A percentile compares a stretch with the other conserved stretches of the same genome.
phyloP scores from a whole-genome alignment of 139 green algal species.

The Yamagishiella unicocca region DNA sequence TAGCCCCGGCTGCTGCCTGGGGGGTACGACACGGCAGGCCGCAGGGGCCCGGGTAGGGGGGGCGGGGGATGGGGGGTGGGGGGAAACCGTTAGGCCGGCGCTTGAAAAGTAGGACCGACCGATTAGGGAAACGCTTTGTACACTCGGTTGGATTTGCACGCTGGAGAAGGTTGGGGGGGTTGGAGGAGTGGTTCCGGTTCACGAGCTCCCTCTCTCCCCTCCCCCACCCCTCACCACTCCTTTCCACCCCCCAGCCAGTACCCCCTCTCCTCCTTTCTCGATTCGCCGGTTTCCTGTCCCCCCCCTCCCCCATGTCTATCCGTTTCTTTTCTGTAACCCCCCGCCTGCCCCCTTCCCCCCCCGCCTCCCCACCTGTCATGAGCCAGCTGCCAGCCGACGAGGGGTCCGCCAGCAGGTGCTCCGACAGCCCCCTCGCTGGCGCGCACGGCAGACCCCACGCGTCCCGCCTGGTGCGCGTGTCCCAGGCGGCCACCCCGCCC shows the following conservation, averaged over 20 bases:
- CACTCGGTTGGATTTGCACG: no score
- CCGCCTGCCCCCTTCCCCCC: neutral
- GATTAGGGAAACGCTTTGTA: no score
- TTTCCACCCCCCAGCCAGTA: neutral
- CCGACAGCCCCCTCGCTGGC: slow-evolving; percentile 64
- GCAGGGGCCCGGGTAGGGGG: neutral
- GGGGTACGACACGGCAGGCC: no score
- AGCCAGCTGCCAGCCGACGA: slow-evolving; percentile 66
- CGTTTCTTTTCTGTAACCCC: no score
- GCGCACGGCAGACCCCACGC: slow-evolving; percentile 72
- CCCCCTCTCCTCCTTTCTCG: no score
- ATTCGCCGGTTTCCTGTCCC: no score
- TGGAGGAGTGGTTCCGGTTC: no score
- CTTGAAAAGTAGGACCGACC: no score
- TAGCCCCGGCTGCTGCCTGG: slow-evolving; percentile 71
- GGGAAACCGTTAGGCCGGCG: neutral
- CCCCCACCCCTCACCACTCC: neutral
- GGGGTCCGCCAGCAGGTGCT: slow-evolving; percentile 71
- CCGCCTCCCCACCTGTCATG: slow-evolving; percentile 47
- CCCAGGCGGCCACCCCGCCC: slow-evolving; percentile 83
- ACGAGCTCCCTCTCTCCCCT: no score
- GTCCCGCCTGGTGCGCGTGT: slow-evolving; percentile 73
- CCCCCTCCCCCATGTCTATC: no score
- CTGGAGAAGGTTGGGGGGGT: no score
- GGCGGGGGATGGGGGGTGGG: neutral